Evolutionary conservation across 129 eudicot genomes (phyloP).

Genomic region (Apium graveolens): DNA sequence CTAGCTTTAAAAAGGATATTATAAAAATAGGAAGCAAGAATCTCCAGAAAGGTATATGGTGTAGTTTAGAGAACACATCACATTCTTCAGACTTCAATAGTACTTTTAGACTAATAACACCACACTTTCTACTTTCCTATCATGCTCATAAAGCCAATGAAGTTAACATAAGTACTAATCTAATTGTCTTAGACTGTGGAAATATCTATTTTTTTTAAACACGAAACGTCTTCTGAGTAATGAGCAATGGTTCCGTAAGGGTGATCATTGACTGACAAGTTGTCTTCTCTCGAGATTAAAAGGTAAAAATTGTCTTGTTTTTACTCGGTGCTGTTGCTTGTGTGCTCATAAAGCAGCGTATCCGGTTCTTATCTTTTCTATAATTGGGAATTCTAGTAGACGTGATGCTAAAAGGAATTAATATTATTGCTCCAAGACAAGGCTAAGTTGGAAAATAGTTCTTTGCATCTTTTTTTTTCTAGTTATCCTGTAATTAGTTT

Average conservation of each 20-base stretch:
- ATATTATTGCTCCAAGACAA: conserved; percentile 1
- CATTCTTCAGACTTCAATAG: not conserved
- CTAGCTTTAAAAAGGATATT: conserved; percentile 1
- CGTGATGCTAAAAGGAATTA: conserved; percentile 27
- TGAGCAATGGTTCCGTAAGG: not conserved
- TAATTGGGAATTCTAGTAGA: conserved; percentile 21
- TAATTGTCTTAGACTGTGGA: not conserved
- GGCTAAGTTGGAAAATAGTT: not conserved
- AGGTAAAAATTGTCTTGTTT: conserved; percentile 20
- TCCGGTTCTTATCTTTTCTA: conserved; percentile 50
- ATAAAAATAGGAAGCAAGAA: conserved; percentile 12
- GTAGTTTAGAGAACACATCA: conserved; percentile 12
- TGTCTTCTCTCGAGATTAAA: not conserved
- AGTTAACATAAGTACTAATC: not conserved
- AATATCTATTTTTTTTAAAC: not conserved
- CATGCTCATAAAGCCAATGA: conserved; percentile 9
- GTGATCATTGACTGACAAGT: not conserved
- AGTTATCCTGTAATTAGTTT: not conserved
- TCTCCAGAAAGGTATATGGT: conserved; percentile 17
- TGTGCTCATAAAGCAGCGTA: conserved; percentile 31
- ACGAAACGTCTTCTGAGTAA: not conserved
- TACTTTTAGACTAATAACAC: not conserved
- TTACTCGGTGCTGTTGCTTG: not conserved
- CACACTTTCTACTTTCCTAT: not conserved
- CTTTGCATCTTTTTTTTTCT: not conserved